These are phyloP conservation scores for Astraeus odoratus DNA, from an alignment of 768 basidiomycete species.

Conservation along the genomic window DNA sequence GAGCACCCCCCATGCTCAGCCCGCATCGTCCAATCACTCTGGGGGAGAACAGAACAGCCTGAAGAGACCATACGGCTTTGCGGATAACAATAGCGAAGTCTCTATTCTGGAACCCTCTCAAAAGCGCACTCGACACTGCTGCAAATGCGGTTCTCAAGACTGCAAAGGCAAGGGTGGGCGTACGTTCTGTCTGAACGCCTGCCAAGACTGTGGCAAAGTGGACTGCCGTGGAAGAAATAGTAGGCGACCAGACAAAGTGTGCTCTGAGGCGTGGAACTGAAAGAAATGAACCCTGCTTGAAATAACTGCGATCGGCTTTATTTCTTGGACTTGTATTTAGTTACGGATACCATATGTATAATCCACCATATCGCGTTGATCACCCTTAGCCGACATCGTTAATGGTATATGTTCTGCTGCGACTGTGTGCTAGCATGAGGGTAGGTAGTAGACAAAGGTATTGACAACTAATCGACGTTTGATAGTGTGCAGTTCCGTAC, in stretches of 20 bases:
- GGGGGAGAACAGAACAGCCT: constrained; percentile 20
- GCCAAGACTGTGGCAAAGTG: constrained; percentile 78
- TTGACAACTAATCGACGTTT: too few relatives aligned
- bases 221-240: constrained; percentile 76
- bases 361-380: too few relatives aligned
- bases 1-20: constrained; percentile 12
- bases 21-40: constrained; percentile 17
- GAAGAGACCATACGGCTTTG: constrained; percentile 24
- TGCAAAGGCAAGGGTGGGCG: constrained; percentile 83
- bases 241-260: constrained; percentile 68
- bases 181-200: constrained; percentile 63
- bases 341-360: too few relatives aligned
- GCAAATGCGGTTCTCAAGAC: constrained; percentile 74
- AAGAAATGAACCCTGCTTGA: background rate
- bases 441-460: too few relatives aligned
- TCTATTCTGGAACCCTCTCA: constrained; percentile 31
- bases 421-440: too few relatives aligned
- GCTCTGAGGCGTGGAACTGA: constrained; percentile 48
- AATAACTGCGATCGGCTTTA: background rate
- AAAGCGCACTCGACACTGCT: constrained; percentile 73
- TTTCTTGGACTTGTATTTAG: background rate
- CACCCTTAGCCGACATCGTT: too few relatives aligned
- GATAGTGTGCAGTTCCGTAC: too few relatives aligned
- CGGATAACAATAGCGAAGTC: constrained; percentile 18
- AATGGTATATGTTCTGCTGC: too few relatives aligned